phyloP scores from a whole-genome alignment of 192 early-diverging fungal species.

The Coemansia asiatica region DNA sequence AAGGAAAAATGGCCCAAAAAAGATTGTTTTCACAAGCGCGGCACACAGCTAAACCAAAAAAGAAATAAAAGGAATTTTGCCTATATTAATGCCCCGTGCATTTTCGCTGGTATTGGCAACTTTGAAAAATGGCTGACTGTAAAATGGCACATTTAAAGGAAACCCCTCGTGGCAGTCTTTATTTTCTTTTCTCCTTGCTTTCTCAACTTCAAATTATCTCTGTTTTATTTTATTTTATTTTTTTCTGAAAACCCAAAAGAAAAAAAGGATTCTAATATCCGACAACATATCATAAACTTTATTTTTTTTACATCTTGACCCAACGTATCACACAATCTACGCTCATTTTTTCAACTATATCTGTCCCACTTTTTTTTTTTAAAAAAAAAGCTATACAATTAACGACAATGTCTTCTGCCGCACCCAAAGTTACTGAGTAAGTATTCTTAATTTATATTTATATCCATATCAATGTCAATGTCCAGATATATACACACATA shows the following conservation, averaged over 20 bases:
- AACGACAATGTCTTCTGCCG: slow-evolving; percentile 11
- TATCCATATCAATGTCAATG: not conserved
- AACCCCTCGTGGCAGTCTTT: not conserved
- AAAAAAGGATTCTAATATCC: no score
- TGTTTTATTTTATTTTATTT: not conserved
- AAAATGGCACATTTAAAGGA: not conserved
- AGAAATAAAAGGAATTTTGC: not conserved
- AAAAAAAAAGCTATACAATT: not conserved
- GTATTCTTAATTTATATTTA: not conserved
- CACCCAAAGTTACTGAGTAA: slow-evolving; percentile 26
- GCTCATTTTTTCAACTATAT: no score
- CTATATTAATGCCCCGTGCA: not conserved
- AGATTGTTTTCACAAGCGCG: not conserved
- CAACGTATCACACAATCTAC: no score
- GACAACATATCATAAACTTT: no score
- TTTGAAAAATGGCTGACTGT: not conserved
- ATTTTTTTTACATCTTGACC: no score
- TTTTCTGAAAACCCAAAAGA: not conserved
- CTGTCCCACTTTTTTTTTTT: not conserved
- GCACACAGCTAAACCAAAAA: not conserved
- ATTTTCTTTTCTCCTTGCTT: not conserved
- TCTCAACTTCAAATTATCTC: not conserved
- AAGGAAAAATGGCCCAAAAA: not conserved
- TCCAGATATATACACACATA: not conserved
- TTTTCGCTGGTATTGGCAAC: not conserved